These are phyloP conservation scores for Kwoniella europaea DNA, from an alignment of 768 basidiomycete species.

Conservation along the genomic window DNA sequence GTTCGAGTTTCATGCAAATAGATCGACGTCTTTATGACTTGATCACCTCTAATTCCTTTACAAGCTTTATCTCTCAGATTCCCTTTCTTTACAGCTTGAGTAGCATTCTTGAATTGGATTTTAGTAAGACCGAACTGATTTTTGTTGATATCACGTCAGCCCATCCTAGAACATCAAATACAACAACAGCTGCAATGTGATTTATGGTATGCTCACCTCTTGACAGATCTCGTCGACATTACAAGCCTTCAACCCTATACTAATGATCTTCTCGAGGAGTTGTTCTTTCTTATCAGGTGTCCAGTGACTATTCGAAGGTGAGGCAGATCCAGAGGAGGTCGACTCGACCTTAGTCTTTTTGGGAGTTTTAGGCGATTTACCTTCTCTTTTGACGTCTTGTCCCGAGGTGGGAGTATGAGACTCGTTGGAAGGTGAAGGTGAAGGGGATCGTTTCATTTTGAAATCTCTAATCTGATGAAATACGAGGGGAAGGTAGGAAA, in stretches of 20 bases:
- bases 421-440: neutral
- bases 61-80: constrained; percentile 31
- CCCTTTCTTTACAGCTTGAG: constrained; percentile 24
- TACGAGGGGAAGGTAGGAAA: too few relatives aligned
- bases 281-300: constrained; percentile 21
- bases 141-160: neutral
- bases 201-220: constrained; percentile 11
- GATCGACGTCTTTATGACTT: neutral
- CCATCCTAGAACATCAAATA: neutral
- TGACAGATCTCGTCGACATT: constrained; percentile 16
- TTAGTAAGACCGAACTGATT: constrained; percentile 27
- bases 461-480: too few relatives aligned
- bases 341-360: neutral
- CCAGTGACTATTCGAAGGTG: constrained; percentile 7
- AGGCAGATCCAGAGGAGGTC: neutral
- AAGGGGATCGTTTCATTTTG: constrained; percentile 6
- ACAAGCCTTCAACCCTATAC: constrained; percentile 11
- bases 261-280: constrained; percentile 21
- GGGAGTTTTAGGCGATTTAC: neutral
- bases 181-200: too few relatives aligned
- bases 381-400: neutral
- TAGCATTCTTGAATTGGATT: constrained; percentile 26
- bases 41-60: constrained; percentile 29
- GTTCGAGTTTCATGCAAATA: neutral
- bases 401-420: neutral